Evolutionary conservation across 2,329 filamentous ascomycete species (phyloP).

Genomic region (Xylariaceae sp.): DNA sequence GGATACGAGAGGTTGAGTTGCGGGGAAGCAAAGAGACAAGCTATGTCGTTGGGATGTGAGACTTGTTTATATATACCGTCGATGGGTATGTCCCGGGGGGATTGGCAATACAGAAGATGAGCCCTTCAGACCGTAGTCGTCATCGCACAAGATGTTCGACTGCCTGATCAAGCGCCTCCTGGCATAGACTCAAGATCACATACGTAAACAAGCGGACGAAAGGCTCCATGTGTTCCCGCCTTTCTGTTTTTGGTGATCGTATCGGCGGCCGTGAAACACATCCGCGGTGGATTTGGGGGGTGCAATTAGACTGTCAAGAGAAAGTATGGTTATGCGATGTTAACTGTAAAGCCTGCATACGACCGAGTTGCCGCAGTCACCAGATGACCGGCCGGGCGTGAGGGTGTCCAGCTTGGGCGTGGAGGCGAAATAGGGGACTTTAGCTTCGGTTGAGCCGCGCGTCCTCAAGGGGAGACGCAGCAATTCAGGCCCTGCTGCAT

Average conservation of each 20-base stretch:
- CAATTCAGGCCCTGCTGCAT: not conserved
- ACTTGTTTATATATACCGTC: too few species aligned
- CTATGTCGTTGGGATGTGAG: too few species aligned
- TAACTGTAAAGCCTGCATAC: not conserved
- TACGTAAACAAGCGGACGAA: not conserved
- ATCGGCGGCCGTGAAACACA: not conserved
- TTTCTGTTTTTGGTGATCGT: not conserved
- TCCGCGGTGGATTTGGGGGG: not conserved
- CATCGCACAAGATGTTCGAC: not conserved
- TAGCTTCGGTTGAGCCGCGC: conserved; percentile 13
- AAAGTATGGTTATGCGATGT: not conserved
- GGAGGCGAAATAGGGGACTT: not conserved
- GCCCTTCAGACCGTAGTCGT: not conserved
- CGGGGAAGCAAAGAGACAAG: too few species aligned
- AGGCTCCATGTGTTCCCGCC: not conserved
- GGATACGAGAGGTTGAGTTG: not conserved
- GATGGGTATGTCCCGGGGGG: too few species aligned
- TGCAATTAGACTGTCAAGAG: not conserved
- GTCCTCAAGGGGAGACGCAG: conserved; percentile 3
- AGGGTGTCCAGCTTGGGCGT: conserved; percentile 2
- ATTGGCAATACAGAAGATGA: too few species aligned
- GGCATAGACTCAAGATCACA: too few species aligned
- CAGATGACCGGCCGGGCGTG: conserved; percentile 6
- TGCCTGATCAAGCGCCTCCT: too few species aligned
- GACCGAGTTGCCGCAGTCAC: not conserved